Evolutionary conservation across 2,329 filamentous ascomycete genomes (phyloP), one percentile per base, ranked within the genome.

Genomic region (Cryphonectria naterciae): DNA sequence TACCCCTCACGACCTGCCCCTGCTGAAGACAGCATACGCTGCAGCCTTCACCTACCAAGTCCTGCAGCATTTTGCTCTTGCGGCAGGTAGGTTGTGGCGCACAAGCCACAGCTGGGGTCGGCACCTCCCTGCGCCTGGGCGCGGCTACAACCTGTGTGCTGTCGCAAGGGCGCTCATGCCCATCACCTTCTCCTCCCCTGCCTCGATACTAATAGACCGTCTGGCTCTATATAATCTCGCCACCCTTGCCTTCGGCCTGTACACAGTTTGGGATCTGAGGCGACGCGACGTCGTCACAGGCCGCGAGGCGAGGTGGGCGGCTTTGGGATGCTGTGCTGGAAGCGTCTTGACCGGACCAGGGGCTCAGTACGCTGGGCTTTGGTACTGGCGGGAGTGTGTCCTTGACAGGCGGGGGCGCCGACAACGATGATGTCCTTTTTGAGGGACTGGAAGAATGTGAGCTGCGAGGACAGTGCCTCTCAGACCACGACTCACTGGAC

Each of bases 331-430:
- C 11, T 32, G 67, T 22, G 15, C 60, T 13, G 69, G 69, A 6
- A 35, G 64, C 2, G 68, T 62, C 2, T 28, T 70, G 2, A 37
- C 69, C 35, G 71, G 69, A 25, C 63, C 66, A 4, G 71, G 71
- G 4, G 71, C 71, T 5, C 37, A 49, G 6, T 71, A 68, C 56
- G 66, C 67, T 7, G 69, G 71, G 4, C 25, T 73, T 0, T 73
- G 71, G 71, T 71, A 62, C 49, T 73, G 71, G 71, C 66, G 71
- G 4, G 69, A 73, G 58, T 49, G 49, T 49, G 49, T 73, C 4
- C 35, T 72, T 28, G n/a, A 28, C 11, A 68, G 60, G 4, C 54
- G 5, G 28, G 6, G 0, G 25, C 28, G 28, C 28, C 13, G 25
- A 28, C 3, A 10, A 13, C 13, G 25, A 35, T 35, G 4, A 58